Conservation (phyloP, 1,284 basidiomycete genomes). For the Rhodotorula glutinis region DNA sequence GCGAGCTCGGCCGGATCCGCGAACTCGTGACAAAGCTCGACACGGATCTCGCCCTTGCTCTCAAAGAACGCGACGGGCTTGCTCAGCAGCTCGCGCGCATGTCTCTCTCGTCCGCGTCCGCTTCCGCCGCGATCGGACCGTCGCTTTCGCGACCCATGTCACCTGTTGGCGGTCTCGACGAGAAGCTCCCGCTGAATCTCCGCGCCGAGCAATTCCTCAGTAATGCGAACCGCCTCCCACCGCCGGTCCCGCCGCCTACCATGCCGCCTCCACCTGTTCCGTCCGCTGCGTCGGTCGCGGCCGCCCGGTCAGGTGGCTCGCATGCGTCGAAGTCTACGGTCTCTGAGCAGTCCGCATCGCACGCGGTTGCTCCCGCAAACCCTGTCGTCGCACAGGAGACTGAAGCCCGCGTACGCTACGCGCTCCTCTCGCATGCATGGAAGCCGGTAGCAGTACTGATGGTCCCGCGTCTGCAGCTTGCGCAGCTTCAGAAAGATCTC, state of each 20-base stretch:
- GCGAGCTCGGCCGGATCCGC: slow-evolving; percentile 70
- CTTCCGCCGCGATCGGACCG: background rate
- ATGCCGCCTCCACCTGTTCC: slow-evolving; percentile 72
- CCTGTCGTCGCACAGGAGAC: slow-evolving; percentile 57
- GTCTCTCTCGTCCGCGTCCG: slow-evolving; percentile 24
- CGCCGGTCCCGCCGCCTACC: slow-evolving; percentile 80
- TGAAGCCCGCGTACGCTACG: slow-evolving; percentile 58
- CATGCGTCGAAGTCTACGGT: slow-evolving; percentile 11
- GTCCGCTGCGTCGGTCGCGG: slow-evolving; percentile 48
- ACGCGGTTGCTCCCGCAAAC: no score
- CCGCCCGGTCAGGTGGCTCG: slow-evolving; percentile 46
- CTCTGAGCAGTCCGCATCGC: background rate
- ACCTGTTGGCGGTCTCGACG: slow-evolving; percentile 3
- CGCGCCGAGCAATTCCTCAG: slow-evolving; percentile 31
- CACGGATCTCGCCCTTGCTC: slow-evolving; percentile 65
- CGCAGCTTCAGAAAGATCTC: slow-evolving; percentile 84
- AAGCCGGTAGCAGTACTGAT: no score
- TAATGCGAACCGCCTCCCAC: slow-evolving; percentile 53
- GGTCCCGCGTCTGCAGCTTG: no score
- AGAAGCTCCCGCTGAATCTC: background rate
- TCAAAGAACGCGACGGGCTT: slow-evolving; percentile 37
- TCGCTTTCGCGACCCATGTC: slow-evolving; percentile 13
- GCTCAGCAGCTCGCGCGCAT: slow-evolving; percentile 25
- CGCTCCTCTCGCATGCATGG: background rate
- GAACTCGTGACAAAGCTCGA: slow-evolving; percentile 71